These are phyloP conservation scores for Cladophialophora carrionii DNA, from an alignment of 2,329 filamentous ascomycete species.

Conservation along the genomic window DNA sequence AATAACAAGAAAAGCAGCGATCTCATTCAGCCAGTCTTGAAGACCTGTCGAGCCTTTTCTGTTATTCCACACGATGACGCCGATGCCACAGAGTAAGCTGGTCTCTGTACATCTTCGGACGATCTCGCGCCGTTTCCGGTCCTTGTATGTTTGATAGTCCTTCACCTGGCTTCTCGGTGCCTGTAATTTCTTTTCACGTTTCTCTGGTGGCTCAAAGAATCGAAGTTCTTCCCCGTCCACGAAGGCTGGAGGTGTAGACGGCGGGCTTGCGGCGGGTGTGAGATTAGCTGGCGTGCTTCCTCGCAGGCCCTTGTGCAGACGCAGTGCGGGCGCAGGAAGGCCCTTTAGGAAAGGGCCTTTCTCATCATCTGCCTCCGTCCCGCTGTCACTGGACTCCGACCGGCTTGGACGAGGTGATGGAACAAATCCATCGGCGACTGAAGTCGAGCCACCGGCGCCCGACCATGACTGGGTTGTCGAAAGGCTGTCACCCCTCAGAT, in stretches of 20 bases:
- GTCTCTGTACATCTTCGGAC: slow-evolving; percentile 58
- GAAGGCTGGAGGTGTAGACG: slow-evolving; percentile 36
- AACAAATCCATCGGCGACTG: slow-evolving; percentile 15
- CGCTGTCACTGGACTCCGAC: slow-evolving; percentile 74
- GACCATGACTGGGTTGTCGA: slow-evolving; percentile 9
- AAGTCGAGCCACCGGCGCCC: slow-evolving; percentile 17
- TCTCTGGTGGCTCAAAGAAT: slow-evolving; percentile 26
- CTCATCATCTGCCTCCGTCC: slow-evolving; percentile 94
- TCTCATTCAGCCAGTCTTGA: slow-evolving; percentile 29
- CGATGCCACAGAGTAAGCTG: slow-evolving; percentile 57
- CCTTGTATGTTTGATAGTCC: slow-evolving; percentile 39
- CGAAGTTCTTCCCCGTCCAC: slow-evolving; percentile 27
- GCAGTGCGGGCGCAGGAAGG: slow-evolving; percentile 74
- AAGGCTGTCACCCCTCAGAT: slow-evolving; percentile 34
- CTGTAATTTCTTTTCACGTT: slow-evolving; percentile 22
- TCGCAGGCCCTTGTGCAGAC: slow-evolving; percentile 77
- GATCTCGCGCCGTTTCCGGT: slow-evolving; percentile 48
- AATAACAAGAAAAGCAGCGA: slow-evolving; percentile 26
- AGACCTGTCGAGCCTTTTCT: slow-evolving; percentile 18
- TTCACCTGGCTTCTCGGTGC: slow-evolving; percentile 13
- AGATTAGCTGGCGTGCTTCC: slow-evolving; percentile 37
- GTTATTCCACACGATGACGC: slow-evolving; percentile 38
- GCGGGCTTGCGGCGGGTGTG: slow-evolving; percentile 34
- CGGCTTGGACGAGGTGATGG: slow-evolving; percentile 40
- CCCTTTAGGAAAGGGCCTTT: slow-evolving; percentile 75